Evolutionary conservation across 2,329 filamentous ascomycete species (phyloP).

Genomic region (Helminthosporium solani): DNA sequence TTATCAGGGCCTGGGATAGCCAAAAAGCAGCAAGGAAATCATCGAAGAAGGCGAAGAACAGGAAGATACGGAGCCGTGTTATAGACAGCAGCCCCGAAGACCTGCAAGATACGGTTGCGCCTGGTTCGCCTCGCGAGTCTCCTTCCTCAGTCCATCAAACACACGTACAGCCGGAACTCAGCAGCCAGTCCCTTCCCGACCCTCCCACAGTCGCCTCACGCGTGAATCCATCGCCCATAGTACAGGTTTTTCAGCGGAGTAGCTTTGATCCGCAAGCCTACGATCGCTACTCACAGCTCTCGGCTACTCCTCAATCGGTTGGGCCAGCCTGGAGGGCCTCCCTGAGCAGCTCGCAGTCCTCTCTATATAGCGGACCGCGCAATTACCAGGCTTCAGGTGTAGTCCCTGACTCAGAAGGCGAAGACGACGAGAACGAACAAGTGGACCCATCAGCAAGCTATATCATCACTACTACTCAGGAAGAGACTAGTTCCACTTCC

Average conservation of each 20-base stretch:
- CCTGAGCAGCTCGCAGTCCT: conserved; percentile 21
- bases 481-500: conserved; percentile 6
- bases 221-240: conserved; percentile 9
- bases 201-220: not conserved
- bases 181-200: not conserved
- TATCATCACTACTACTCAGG: conserved; percentile 24
- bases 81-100: conserved; percentile 19
- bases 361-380: conserved; percentile 7
- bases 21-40: not conserved
- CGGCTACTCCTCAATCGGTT: not conserved
- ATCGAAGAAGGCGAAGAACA: not conserved
- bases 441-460: conserved; percentile 19
- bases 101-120: not conserved
- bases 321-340: not conserved
- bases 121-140: not conserved
- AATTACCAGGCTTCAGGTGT: conserved; percentile 19
- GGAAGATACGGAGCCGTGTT: conserved; percentile 5
- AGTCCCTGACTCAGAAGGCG: conserved; percentile 24
- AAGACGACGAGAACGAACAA: not conserved
- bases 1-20: conserved; percentile 35
- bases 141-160: not conserved
- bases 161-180: not conserved
- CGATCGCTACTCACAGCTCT: conserved; percentile 22
- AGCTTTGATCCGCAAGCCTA: conserved; percentile 24
- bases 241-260: conserved; percentile 17